Conservation (phyloP, 2,329 filamentous ascomycete species). For the Cladophialophora psammophila region DNA sequence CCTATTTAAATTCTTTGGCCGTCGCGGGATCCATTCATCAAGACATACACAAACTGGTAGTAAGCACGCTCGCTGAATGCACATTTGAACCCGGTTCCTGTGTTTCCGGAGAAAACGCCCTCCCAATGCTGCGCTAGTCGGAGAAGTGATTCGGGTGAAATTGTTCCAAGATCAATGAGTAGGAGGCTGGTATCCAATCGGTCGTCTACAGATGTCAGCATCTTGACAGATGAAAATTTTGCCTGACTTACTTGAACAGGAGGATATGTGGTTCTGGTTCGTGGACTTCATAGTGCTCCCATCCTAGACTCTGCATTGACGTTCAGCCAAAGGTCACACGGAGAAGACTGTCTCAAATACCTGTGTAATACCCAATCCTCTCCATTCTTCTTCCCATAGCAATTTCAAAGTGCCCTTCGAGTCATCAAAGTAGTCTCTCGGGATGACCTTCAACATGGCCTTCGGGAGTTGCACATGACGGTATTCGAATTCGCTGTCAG, state of each 20-base stretch:
- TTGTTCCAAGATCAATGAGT: constrained; percentile 44
- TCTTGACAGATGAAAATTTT: constrained; percentile 30
- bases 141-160: constrained; percentile 17
- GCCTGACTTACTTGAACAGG: constrained; percentile 84
- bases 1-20: constrained; percentile 28
- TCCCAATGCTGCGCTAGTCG: constrained; percentile 38
- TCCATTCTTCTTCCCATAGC: constrained; percentile 98
- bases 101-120: constrained; percentile 34
- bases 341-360: constrained; percentile 56
- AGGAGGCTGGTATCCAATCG: constrained; percentile 83
- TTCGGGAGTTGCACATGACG: constrained; percentile 97
- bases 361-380: constrained; percentile 95
- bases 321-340: constrained; percentile 28
- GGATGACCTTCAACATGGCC: constrained; percentile 96
- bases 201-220: constrained; percentile 64
- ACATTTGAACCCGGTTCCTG: constrained; percentile 32
- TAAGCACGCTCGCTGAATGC: constrained; percentile 38
- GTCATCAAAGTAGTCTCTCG: constrained; percentile 90
- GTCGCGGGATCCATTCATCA: constrained; percentile 29
- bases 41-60: constrained; percentile 33
- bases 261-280: constrained; percentile 98
- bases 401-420: constrained; percentile 92
- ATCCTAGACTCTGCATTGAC: constrained; percentile 80
- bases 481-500: constrained; percentile 92
- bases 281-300: constrained; percentile 99